These are phyloP conservation scores for Saturnispora hagleri DNA, from an alignment of 805 yeast species.

Conservation along the genomic window DNA sequence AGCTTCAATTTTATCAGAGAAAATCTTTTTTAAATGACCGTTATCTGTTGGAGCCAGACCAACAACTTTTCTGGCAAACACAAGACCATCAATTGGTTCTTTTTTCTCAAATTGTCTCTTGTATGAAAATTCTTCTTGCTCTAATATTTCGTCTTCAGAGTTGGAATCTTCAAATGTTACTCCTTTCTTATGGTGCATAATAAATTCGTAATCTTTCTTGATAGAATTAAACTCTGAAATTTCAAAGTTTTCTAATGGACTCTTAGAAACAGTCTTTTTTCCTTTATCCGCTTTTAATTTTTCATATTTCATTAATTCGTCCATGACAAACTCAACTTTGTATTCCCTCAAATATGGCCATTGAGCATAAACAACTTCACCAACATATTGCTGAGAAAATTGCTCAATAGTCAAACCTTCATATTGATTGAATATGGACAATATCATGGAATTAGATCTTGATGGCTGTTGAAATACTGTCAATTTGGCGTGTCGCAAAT, in stretches of 20 bases:
- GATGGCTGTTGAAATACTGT: slow-evolving; percentile 80
- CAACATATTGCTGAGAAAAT: slow-evolving; percentile 53
- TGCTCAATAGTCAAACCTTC: slow-evolving; percentile 50
- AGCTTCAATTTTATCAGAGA: slow-evolving; percentile 38
- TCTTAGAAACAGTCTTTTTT: slow-evolving; percentile 19
- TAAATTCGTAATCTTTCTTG: slow-evolving; percentile 30
- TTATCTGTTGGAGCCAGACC: slow-evolving; percentile 61
- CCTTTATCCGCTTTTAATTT: slow-evolving; percentile 25
- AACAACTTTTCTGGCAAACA: slow-evolving; percentile 63
- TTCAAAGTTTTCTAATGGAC: slow-evolving; percentile 40
- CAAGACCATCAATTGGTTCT: slow-evolving; percentile 42
- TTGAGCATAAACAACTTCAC: slow-evolving; percentile 57
- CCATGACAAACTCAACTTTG: slow-evolving; percentile 53
- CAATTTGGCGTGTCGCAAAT: slow-evolving; percentile 53
- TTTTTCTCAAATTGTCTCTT: neutral
- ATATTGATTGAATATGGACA: slow-evolving; percentile 49
- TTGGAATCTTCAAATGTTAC: slow-evolving; percentile 15
- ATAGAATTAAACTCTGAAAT: slow-evolving; percentile 36
- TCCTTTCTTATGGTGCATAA: slow-evolving; percentile 50
- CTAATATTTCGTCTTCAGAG: slow-evolving; percentile 9
- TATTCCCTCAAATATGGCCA: slow-evolving; percentile 93
- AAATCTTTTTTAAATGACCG: slow-evolving; percentile 79
- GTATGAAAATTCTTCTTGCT: slow-evolving; percentile 6
- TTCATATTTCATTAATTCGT: slow-evolving; percentile 42
- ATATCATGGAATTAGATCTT: slow-evolving; percentile 69